Percentiles rank a stretch among this genome's conserved stretches.
Conservation (phyloP, 306 rosid species). For the Comarum palustre region DNA sequence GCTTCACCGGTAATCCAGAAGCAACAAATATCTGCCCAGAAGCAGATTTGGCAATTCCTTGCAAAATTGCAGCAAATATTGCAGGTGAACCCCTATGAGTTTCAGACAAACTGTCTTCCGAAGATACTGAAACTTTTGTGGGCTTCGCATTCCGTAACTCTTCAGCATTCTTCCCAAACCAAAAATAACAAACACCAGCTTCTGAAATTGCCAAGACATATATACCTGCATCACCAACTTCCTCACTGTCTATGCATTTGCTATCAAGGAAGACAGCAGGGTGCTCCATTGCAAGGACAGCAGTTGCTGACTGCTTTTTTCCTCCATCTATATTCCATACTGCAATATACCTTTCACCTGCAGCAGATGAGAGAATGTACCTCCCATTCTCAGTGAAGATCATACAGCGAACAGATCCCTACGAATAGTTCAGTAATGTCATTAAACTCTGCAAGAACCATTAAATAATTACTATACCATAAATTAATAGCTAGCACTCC, state of each 20-base stretch:
- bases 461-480: neutral
- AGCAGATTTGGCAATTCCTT: constrained; percentile 47
- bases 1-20: constrained; percentile 70
- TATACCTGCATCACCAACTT: constrained; percentile 41
- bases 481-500: neutral
- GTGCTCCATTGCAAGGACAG: constrained; percentile 89
- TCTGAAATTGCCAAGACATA: constrained; percentile 86
- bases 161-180: constrained; percentile 69
- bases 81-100: constrained; percentile 58
- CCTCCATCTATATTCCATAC: constrained; percentile 63
- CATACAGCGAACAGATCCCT: constrained; percentile 89
- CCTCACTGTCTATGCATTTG: constrained; percentile 44
- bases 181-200: constrained; percentile 75
- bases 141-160: constrained; percentile 63
- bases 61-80: constrained; percentile 76
- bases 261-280: constrained; percentile 85
- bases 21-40: constrained; percentile 73
- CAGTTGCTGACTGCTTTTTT: constrained; percentile 73
- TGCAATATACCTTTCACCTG: constrained; percentile 85
- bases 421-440: constrained; percentile 31
- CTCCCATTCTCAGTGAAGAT: constrained; percentile 79
- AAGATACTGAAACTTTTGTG: constrained; percentile 61
- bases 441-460: neutral
- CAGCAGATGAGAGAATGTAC: constrained; percentile 78
- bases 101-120: constrained; percentile 49